Base-by-base conservation (phyloP, 208 protist species). In the Leptomonas pyrrhocoris region DNA sequence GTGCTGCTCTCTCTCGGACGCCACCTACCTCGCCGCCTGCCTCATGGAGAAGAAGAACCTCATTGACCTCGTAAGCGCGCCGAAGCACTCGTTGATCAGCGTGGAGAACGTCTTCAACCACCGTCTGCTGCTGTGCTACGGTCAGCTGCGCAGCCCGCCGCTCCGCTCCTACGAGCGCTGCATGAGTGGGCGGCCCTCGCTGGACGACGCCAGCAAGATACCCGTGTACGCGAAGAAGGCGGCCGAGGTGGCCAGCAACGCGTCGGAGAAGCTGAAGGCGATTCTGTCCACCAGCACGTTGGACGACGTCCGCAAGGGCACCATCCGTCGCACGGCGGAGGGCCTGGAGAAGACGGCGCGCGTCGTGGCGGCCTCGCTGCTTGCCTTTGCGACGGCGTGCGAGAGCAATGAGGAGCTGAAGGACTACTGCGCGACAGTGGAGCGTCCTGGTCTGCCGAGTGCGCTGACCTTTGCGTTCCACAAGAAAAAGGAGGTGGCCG, bases 101-200 rank as follows among this genome's bases (percentile, higher is more conserved):
- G 80, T 84, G 30, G 87, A 89, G 63, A 84, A 92, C 68, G 67
- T 61, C 53, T 95, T 95, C 70, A 93, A 95, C 73, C 82, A 95
- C 70, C 90, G 90, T 62, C 80, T 90, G 45, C 53, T 73, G 75
- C 85, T 86, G 48, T 93, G 83, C 74, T 87, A 92, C 61, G 76
- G 79, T 30, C 62, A 79, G 59, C 74, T 95, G 65, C 90, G 77
- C 25, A 93, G 80, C 48, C 90, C 90, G 11, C 79, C 84, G 13
- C 85, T 93, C 59, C 80, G 77, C 28, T 75, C 85, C n/a, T 95
- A 95, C 65, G 61, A 80, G 27, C 78, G 73, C 15, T 94, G 89
- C 74, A 80, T 92, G 46, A 77, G 60, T 34, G 74, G 77, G 23
- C 90, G 85, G 61, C 79, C 81, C 6, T 53, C 83, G 16, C 61